Evolutionary conservation across 129 eudicot species (phyloP).

Genomic region (Apium graveolens): DNA sequence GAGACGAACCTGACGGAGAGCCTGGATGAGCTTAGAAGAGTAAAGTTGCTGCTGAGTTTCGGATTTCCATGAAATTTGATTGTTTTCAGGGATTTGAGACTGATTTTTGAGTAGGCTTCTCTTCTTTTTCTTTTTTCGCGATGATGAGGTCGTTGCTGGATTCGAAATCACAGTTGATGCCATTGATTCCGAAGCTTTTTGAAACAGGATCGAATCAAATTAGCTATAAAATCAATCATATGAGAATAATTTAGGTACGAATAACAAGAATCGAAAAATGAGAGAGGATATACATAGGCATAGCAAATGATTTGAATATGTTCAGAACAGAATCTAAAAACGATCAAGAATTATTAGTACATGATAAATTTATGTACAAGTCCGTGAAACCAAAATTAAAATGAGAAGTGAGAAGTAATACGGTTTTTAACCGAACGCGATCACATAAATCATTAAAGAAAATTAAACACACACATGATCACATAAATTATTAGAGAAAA

Average conservation of each 20-base stretch:
- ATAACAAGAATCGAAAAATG: background rate
- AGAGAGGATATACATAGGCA: background rate
- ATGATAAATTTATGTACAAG: background rate
- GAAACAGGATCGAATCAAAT: background rate
- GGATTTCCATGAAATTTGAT: slow-evolving; percentile 56
- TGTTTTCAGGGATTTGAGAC: slow-evolving; percentile 12
- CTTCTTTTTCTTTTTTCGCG: slow-evolving; percentile 52
- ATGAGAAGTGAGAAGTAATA: background rate
- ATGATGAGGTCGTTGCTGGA: slow-evolving; percentile 42
- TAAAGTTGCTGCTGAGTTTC: slow-evolving; percentile 68
- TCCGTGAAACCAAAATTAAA: too few relatives aligned
- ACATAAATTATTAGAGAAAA: background rate
- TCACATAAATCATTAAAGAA: background rate
- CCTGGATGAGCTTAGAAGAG: slow-evolving; percentile 67
- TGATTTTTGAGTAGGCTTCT: slow-evolving; percentile 21
- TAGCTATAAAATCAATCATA: background rate
- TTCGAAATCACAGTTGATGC: slow-evolving; percentile 43
- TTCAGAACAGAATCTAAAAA: slow-evolving; percentile 10
- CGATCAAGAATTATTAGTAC: background rate
- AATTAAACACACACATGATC: background rate
- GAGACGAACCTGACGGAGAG: slow-evolving; percentile 63
- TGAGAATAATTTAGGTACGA: background rate
- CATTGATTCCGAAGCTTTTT: background rate
- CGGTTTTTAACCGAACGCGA: background rate
- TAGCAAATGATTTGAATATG: background rate